Conservation (phyloP, 768 basidiomycete species). For the Amanita exitialis region DNA sequence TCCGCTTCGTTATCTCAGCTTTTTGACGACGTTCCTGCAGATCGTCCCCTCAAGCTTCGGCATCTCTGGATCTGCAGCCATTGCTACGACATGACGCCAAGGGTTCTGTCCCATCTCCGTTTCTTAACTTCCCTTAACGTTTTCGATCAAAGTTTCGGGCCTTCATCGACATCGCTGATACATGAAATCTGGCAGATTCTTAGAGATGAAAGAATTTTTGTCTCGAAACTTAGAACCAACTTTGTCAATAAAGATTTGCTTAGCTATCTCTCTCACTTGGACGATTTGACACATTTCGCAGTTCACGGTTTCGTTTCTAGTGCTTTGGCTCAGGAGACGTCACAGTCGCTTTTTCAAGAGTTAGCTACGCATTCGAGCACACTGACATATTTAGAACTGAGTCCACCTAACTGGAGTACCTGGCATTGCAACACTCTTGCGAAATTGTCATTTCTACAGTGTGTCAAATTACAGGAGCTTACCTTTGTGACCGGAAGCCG, state of each 20-base stretch:
- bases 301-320: background rate
- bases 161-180: background rate
- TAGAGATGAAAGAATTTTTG: background rate
- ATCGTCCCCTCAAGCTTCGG: background rate
- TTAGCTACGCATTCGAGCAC: background rate
- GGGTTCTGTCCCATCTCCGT: background rate
- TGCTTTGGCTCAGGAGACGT: background rate
- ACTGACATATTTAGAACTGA: background rate
- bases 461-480: background rate
- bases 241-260: background rate
- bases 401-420: background rate
- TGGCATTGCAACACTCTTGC: background rate
- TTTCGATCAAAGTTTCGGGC: background rate
- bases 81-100: background rate
- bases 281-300: background rate
- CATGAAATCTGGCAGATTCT: background rate
- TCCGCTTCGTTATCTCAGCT: background rate
- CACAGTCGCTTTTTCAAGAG: background rate
- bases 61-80: background rate
- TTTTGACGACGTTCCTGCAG: background rate
- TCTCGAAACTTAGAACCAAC: background rate
- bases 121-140: background rate
- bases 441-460: background rate
- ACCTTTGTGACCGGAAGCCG: background rate
- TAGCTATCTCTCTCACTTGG: background rate